Percentiles rank a stretch among this genome's conserved stretches.
phyloP scores from a whole-genome alignment of 331 rosid genomes.

The Pyrus hybrid region DNA sequence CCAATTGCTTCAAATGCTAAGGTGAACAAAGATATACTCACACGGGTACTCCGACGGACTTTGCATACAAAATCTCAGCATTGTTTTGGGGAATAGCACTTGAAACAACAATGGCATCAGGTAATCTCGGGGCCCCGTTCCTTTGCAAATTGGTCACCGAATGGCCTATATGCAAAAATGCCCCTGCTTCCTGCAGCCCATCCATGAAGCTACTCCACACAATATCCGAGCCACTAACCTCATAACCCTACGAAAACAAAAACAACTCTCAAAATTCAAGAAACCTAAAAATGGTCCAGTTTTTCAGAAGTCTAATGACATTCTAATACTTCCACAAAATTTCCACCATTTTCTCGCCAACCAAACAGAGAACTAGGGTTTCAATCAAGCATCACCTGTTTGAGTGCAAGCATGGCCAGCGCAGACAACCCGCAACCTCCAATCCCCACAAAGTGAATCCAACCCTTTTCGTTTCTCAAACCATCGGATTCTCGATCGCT shows the following conservation, averaged over 20 bases:
- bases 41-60: constrained; percentile 27
- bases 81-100: constrained; percentile 26
- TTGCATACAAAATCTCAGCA: constrained; percentile 20
- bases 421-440: constrained; percentile 39
- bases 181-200: constrained; percentile 19
- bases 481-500: background rate
- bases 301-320: background rate
- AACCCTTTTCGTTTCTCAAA: background rate
- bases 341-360: background rate
- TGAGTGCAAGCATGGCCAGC: constrained; percentile 25
- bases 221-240: constrained; percentile 30
- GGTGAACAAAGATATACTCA: background rate
- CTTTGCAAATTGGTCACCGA: constrained; percentile 11
- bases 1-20: background rate
- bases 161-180: constrained; percentile 16
- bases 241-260: constrained; percentile 11
- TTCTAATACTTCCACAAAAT: too few relatives aligned
- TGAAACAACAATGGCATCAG: constrained; percentile 17
- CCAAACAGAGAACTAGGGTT: background rate
- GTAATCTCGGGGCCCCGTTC: background rate
- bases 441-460: constrained; percentile 25
- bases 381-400: constrained; percentile 6
- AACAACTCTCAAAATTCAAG: background rate
- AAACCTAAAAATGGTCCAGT: background rate
- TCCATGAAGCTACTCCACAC: constrained; percentile 25